Evolutionary conservation across 495 filamentous ascomycete species (phyloP).

Genomic region (Tricharina praecox): DNA sequence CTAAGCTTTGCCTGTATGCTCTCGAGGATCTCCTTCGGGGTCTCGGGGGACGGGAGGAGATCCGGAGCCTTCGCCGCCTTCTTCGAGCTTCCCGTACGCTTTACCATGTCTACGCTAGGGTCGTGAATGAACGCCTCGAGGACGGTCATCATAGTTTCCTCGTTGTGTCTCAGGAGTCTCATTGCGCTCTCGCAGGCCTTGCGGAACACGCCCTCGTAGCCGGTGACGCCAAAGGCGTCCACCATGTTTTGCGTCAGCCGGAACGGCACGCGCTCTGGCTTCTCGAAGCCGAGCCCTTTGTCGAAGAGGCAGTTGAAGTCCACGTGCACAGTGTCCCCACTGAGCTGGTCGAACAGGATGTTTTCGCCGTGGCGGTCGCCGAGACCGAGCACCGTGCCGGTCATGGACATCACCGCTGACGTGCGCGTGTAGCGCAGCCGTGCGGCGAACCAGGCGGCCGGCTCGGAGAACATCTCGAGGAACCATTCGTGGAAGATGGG

Average conservation of each 20-base stretch:
- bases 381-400: conserved; percentile 78
- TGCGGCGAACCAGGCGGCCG: conserved; percentile 77
- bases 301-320: conserved; percentile 99
- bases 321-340: conserved; percentile 88
- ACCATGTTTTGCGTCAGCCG: conserved; percentile 96
- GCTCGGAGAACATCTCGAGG: conserved; percentile 80
- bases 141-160: conserved; percentile 92
- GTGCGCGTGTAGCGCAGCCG: conserved; percentile 84
- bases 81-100: conserved; percentile 43
- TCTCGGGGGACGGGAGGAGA: neutral
- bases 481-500: conserved; percentile 89
- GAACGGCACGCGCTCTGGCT: conserved; percentile 93
- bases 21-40: conserved; percentile 72
- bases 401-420: conserved; percentile 94
- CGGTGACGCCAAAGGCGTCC: conserved; percentile 84
- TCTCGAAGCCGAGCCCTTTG: conserved; percentile 89
- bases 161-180: conserved; percentile 65
- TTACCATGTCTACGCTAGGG: conserved; percentile 79
- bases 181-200: conserved; percentile 79
- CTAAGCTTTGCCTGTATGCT: conserved; percentile 72
- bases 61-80: conserved; percentile 46
- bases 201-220: conserved; percentile 77
- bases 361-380: conserved; percentile 98
- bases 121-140: conserved; percentile 94
- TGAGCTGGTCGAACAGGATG: conserved; percentile 83